A percentile compares a stretch with the other conserved stretches of the same genome.
These are phyloP conservation scores for Russula earlei DNA, from an alignment of 768 basidiomycete genomes.

Conservation along the genomic window DNA sequence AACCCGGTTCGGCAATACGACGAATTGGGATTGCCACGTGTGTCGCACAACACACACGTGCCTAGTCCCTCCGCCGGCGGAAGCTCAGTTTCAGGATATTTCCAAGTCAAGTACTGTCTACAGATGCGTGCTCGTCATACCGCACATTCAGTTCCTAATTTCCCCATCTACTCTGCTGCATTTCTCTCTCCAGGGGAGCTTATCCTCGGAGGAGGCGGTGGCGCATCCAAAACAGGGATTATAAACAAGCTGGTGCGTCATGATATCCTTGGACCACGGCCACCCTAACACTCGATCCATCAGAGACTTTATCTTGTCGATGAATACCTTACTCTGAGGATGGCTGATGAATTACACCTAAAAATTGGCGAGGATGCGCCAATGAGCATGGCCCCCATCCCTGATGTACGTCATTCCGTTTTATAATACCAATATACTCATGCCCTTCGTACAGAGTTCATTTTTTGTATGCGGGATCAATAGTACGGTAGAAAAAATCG, in stretches of 20 bases:
- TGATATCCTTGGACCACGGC: neutral
- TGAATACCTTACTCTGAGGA: constrained; percentile 41
- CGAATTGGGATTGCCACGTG: neutral
- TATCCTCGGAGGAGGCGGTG: constrained; percentile 85
- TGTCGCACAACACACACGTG: neutral
- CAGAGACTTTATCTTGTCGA: constrained; percentile 64
- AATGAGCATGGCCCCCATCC: constrained; percentile 83
- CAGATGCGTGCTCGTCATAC: constrained; percentile 76
- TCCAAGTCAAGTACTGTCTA: neutral
- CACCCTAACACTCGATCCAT: neutral
- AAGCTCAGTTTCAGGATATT: neutral
- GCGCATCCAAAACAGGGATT: constrained; percentile 77
- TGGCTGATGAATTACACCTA: constrained; percentile 64
- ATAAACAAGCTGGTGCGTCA: constrained; percentile 83
- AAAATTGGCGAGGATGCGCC: constrained; percentile 83
- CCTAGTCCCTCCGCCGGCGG: no score
- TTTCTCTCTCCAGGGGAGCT: constrained; percentile 67
- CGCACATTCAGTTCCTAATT: constrained; percentile 63
- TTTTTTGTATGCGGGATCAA: constrained; percentile 80
- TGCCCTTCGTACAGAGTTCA: constrained; percentile 32
- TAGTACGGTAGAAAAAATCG: constrained; percentile 52
- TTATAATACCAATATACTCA: neutral
- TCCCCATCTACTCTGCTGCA: constrained; percentile 82
- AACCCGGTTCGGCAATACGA: no score
- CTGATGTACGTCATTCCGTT: constrained; percentile 36